Evolutionary conservation across 1,284 basidiomycete genomes (phyloP), one percentile per base, ranked within the genome.

Genomic region (Moesziomyces aphidis): DNA sequence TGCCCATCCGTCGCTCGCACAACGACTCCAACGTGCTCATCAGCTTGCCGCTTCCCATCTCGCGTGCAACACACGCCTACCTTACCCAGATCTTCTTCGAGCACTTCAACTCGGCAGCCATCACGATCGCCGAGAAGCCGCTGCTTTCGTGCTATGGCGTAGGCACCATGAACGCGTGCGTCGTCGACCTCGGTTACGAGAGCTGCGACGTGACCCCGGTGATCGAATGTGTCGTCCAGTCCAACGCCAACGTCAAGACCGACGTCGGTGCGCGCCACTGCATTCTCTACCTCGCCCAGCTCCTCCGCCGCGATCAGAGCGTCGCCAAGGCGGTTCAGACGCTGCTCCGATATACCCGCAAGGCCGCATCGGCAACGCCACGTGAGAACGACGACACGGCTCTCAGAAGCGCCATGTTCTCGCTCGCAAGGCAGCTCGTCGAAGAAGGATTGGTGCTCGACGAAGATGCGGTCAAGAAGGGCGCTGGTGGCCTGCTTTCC

Each of bases 31-130:
- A 93, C 15, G 89, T 93, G 59, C 88, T 95, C 51, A 88, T 96
- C 59, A 90, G 91, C 45, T 87, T 95, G 55, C 87, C 89, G 1
- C 86, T 91, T 0, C 90, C 91, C 22, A 88, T 94, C 22, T 88
- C 92, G n/a, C 89, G 92, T 55, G 87, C 89, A 56, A 88, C 90
- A 6, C 89, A 91, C 81, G 93, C 96, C 81, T 88, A 88, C 50
- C 88, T 92, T 80, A 92, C 91, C 73, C 93, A 93, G 82, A 88
- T 95, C 61, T 94, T 97, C 84, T 99, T 98, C 82, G 95, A 98
- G 84, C 89, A 91, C n/a, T 93, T 97, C 88, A 97, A 97, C 83
- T 90, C 92, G 47, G 92, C 96, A 5, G 92, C 90, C 28, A 90
- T 97, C 73, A 89, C 90, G 47, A 88, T 97, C 73, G 88, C 96